These are phyloP conservation scores for Mycena citricolor DNA, from an alignment of 1,284 basidiomycete genomes.

Conservation along the genomic window DNA sequence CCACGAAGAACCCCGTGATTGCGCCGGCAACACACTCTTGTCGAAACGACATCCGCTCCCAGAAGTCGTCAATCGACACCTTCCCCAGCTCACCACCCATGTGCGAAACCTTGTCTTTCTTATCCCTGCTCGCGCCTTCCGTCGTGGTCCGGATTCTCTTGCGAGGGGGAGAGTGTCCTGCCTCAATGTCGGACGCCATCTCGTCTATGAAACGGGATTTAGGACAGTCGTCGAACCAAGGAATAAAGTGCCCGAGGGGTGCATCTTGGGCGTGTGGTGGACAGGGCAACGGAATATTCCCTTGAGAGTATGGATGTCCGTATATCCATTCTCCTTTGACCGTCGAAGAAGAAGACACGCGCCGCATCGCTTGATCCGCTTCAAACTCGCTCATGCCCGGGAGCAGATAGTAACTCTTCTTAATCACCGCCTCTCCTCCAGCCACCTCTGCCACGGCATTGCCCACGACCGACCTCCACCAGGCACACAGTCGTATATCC, in stretches of 20 bases:
- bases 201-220: slow-evolving; percentile 91
- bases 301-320: slow-evolving; percentile 72
- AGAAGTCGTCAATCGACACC: slow-evolving; percentile 78
- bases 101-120: slow-evolving; percentile 26
- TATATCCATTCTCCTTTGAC: slow-evolving; percentile 57
- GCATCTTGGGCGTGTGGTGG: slow-evolving; percentile 33
- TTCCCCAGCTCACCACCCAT: slow-evolving; percentile 51
- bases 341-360: slow-evolving; percentile 31
- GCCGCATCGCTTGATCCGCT: slow-evolving; percentile 60
- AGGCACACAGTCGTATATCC: slow-evolving; percentile 82
- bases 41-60: slow-evolving; percentile 92
- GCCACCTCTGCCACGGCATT: slow-evolving; percentile 33
- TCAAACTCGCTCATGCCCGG: slow-evolving; percentile 75
- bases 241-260: slow-evolving; percentile 71
- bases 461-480: slow-evolving; percentile 85
- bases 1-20: slow-evolving; percentile 86
- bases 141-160: slow-evolving; percentile 49
- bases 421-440: slow-evolving; percentile 31
- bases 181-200: slow-evolving; percentile 65
- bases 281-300: slow-evolving; percentile 58
- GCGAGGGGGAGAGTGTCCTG: slow-evolving; percentile 57
- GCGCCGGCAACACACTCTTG: slow-evolving; percentile 88
- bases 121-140: too few relatives aligned
- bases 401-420: slow-evolving; percentile 67
- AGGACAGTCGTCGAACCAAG: slow-evolving; percentile 90